Conservation (phyloP, 345 rosid genomes). For the Salix arbutifolia region DNA sequence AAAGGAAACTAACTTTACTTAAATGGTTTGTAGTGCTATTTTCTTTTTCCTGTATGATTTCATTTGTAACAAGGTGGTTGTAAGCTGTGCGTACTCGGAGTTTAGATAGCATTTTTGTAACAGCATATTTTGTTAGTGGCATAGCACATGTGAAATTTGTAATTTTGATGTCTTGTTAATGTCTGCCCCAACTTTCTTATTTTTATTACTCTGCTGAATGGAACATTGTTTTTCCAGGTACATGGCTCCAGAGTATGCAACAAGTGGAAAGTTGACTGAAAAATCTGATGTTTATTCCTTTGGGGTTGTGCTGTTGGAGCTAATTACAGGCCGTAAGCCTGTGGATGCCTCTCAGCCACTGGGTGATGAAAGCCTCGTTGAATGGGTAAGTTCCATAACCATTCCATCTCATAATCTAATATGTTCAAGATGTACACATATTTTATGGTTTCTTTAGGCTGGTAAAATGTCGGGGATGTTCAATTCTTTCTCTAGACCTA, state of each 20-base stretch:
- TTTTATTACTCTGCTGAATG: constrained; percentile 13
- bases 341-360: constrained; percentile 87
- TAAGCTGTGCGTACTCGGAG: neutral
- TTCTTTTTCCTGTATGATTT: neutral
- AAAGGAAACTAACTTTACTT: neutral
- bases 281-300: constrained; percentile 94
- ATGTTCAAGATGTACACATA: neutral
- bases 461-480: neutral
- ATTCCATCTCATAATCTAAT: neutral
- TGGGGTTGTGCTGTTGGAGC: constrained; percentile 93
- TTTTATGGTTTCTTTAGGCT: neutral
- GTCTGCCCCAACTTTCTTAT: neutral
- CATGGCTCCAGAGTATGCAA: constrained; percentile 99
- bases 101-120: neutral
- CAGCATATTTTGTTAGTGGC: neutral
- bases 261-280: constrained; percentile 91
- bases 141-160: neutral
- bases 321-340: constrained; percentile 93
- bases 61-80: neutral
- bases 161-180: neutral
- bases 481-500: neutral
- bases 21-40: neutral
- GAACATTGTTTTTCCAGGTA: constrained; percentile 46
- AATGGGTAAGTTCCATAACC: constrained; percentile 59
- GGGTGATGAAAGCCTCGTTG: constrained; percentile 98